Conservation (phyloP, 176 grass and related monocot species). For the Oropetium thomaeum region DNA sequence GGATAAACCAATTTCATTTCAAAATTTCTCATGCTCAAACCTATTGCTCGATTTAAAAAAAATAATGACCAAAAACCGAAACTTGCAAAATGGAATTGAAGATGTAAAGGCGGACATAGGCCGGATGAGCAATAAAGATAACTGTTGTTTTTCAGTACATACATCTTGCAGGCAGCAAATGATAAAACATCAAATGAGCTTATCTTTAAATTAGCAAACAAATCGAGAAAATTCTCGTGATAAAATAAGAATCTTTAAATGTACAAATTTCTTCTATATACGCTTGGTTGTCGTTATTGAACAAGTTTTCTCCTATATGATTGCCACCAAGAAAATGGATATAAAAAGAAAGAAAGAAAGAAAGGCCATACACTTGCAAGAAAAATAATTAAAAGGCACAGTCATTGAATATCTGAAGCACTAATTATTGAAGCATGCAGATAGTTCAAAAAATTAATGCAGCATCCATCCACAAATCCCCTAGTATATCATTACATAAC, state of each 20-base stretch:
- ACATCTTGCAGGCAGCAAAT: slow-evolving; percentile 1
- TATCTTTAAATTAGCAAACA: slow-evolving; percentile 19
- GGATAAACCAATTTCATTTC: not conserved
- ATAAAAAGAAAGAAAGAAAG: not conserved
- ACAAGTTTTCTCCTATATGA: no score
- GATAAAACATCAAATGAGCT: slow-evolving; percentile 18
- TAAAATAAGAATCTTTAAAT: no score
- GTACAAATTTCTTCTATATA: no score
- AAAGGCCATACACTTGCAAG: not conserved
- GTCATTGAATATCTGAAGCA: not conserved
- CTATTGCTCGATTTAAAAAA: not conserved
- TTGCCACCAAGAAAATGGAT: not conserved
- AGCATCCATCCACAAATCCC: slow-evolving; percentile 9
- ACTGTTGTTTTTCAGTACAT: not conserved
- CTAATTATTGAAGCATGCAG: slow-evolving; percentile 6
- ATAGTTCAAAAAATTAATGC: slow-evolving; percentile 25
- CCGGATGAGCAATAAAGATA: slow-evolving; percentile 25
- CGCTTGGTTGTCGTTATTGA: no score
- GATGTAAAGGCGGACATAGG: slow-evolving; percentile 30
- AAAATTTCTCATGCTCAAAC: not conserved
- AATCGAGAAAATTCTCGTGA: slow-evolving; percentile 35
- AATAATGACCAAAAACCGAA: not conserved
- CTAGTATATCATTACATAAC: slow-evolving; percentile 2
- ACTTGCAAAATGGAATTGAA: slow-evolving; percentile 2
- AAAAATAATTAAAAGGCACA: no score